A percentile compares a stretch with the other conserved stretches of the same genome.
Evolutionary conservation across 768 basidiomycete genomes (phyloP).

Genomic region (Kondoa malvinella): DNA sequence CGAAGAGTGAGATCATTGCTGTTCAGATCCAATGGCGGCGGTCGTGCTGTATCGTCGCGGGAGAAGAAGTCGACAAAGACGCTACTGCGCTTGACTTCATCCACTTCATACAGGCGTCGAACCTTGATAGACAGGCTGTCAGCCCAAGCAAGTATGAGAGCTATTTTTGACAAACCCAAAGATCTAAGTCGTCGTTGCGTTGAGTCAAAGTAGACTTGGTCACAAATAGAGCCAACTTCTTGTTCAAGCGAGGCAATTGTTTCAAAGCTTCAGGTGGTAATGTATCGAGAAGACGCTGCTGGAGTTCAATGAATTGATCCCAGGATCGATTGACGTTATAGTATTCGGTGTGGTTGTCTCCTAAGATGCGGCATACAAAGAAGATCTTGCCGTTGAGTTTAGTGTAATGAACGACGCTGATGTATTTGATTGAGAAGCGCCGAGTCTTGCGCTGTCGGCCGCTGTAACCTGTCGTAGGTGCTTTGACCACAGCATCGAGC

Average conservation of each 20-base stretch:
- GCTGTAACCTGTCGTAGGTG: neutral
- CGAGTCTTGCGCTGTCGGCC: neutral
- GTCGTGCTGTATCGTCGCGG: neutral
- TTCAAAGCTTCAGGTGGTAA: neutral
- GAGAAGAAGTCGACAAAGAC: conserved; percentile 20
- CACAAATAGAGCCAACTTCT: conserved; percentile 18
- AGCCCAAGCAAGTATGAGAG: neutral
- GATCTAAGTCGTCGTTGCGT: conserved; percentile 17
- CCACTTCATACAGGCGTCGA: conserved; percentile 13
- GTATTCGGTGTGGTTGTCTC: neutral
- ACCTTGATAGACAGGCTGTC: neutral
- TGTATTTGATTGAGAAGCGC: neutral
- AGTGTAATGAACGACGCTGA: conserved; percentile 8
- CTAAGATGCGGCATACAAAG: conserved; percentile 3
- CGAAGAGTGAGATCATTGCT: neutral
- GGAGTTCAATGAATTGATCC: conserved; percentile 5
- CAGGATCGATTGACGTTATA: neutral
- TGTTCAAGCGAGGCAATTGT: conserved; percentile 13
- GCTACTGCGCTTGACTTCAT: conserved; percentile 17
- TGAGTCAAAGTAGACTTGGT: conserved; percentile 14
- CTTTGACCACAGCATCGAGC: neutral
- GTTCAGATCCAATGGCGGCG: neutral
- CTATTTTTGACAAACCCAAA: conserved; percentile 6
- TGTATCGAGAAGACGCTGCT: neutral
- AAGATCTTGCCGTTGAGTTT: neutral